A percentile compares a stretch with the other conserved stretches of the same genome.
Conservation (phyloP, 2,329 filamentous ascomycete genomes). For the Colletotrichum ledebouriae region DNA sequence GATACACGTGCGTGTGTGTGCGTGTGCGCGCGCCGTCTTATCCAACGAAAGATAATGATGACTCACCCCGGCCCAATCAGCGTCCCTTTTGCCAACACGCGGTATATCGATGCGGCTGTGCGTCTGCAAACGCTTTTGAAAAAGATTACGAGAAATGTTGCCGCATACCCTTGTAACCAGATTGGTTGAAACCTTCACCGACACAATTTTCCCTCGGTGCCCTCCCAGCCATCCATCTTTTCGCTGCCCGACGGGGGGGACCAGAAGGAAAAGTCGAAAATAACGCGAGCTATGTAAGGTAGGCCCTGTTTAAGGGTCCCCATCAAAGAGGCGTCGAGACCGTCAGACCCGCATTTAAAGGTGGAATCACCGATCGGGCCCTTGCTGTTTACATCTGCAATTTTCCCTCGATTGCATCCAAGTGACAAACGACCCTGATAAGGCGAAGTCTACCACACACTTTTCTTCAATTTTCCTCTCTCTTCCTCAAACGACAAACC, state of each 20-base stretch:
- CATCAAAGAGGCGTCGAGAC: constrained; percentile 9
- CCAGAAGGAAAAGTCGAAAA: not conserved
- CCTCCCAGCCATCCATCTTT: not conserved
- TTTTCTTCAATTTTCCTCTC: not conserved
- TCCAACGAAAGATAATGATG: constrained; percentile 9
- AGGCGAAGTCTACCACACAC: not conserved
- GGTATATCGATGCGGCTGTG: not conserved
- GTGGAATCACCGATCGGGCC: constrained; percentile 20
- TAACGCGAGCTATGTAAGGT: not conserved
- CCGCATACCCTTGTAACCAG: constrained; percentile 1
- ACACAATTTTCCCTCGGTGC: not conserved
- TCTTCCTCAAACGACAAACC: not conserved
- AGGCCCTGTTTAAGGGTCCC: not conserved
- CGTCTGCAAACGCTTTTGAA: not conserved
- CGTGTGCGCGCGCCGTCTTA: not conserved
- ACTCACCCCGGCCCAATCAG: constrained; percentile 25
- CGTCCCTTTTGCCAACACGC: constrained; percentile 7
- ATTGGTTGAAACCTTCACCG: not conserved
- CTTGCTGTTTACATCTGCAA: constrained; percentile 24
- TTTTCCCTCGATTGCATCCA: constrained; percentile 13
- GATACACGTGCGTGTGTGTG: not conserved
- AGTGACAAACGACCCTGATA: constrained; percentile 7
- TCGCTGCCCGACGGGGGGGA: constrained; percentile 1
- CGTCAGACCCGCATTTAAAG: constrained; percentile 11
- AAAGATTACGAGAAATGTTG: constrained; percentile 2